Evolutionary conservation across 768 basidiomycete species (phyloP), one percentile per base, ranked within the genome.

Genomic region (Russula sp.): DNA sequence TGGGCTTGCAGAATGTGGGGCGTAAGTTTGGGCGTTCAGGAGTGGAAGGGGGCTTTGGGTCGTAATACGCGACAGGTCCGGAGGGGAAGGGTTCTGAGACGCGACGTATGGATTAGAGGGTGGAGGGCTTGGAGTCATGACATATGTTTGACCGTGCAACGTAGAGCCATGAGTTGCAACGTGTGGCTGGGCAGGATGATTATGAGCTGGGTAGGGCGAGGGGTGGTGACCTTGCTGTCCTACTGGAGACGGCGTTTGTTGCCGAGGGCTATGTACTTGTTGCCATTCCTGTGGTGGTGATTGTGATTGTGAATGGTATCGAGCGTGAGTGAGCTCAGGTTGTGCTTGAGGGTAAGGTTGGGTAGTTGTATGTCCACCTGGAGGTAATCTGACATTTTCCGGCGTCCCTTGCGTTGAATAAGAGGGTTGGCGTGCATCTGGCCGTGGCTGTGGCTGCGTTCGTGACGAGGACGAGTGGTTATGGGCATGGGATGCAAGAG

Each of bases 321-420:
- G 59, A 45, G 35, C 36, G 25, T 51, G 48, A n/a, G 59, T 5
- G 25, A 32, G 34, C 18, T 61, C 53, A 14, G 47, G 48, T 43
- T 61, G 63, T 61, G 36, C 14, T 35, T 61, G 59, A 50, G 59
- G 50, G 35, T 22, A 42, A 43, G 57, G 61, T 57, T 53, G 61
- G 11, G 57, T 25, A 36, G 20, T n/a, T n/a, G 20, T 29, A n/a
- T 58, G 45, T 36, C 56, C 57, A 16, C 57, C 46, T 20, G 22
- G 22, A 9, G 41, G 1, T 18, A 42, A 53, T 6, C 43, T 45
- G 5, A 34, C 32, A 2, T 54, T 18, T 20, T 45, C 57, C 7
- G 43, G 29, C 11, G 56, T 1, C 7, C n/a, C 36, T 34, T 58
- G 56, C 2, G 48, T 32, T 5, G 56, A 22, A 56, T 60, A 60